Conservation (phyloP, 257 asterid species). For the Primulina tabacum region DNA sequence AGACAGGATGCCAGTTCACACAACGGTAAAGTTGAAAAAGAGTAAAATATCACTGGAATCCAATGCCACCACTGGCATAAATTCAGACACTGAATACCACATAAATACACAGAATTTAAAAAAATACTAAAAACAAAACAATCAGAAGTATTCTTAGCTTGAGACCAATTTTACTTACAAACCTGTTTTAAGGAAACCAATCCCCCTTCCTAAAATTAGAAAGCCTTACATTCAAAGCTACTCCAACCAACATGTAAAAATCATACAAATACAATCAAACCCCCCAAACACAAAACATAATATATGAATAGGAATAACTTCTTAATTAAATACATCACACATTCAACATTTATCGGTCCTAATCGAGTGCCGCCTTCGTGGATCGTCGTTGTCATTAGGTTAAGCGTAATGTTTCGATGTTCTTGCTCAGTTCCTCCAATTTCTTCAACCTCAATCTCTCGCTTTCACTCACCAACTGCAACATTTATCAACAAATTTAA, state of each 20-base stretch:
- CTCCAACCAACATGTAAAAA: background rate
- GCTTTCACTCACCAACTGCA: constrained; percentile 56
- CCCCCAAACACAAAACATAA: background rate
- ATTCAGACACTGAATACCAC: background rate
- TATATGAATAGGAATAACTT: background rate
- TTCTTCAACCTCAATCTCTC: constrained; percentile 55
- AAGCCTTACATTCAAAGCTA: background rate
- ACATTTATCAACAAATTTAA: background rate
- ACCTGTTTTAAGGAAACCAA: background rate
- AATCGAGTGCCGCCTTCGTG: background rate
- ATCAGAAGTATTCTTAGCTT: background rate
- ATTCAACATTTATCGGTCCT: background rate
- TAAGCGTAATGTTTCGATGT: constrained; percentile 30
- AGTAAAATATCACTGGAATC: too few species aligned
- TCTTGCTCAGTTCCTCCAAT: constrained; percentile 65
- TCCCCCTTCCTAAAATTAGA: background rate
- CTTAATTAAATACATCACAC: background rate
- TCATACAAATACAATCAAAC: background rate
- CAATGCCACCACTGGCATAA: background rate
- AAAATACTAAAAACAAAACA: too few species aligned
- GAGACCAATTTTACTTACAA: background rate
- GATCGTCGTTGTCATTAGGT: background rate
- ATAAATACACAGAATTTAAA: background rate
- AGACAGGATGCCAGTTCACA: too few species aligned
- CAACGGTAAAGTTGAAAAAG: too few species aligned